Conservation (phyloP, 352 stramenopile genomes). For the Chrysophaeum taylorii region DNA sequence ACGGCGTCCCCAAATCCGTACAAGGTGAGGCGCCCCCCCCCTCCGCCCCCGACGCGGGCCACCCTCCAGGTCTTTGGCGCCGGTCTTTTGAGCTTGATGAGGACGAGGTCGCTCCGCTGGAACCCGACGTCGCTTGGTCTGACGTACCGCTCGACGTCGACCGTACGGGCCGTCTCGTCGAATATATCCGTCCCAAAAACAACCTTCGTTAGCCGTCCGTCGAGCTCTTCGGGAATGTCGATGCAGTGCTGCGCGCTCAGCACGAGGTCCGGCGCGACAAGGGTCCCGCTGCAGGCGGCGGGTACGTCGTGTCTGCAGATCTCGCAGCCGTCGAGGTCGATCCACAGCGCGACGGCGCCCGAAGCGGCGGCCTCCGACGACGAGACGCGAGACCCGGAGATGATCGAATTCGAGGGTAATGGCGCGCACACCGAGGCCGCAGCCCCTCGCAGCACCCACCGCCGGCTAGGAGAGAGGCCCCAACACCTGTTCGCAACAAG, state of each 20-base stretch:
- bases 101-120: background rate
- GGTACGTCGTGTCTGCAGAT: conserved; percentile 9
- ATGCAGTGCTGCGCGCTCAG: background rate
- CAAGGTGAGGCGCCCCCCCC: background rate
- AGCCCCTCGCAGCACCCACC: no score
- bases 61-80: background rate
- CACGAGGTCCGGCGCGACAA: background rate
- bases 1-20: background rate
- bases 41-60: background rate
- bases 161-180: background rate
- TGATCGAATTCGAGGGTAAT: no score
- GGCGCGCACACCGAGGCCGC: no score
- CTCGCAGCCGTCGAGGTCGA: conserved; percentile 5
- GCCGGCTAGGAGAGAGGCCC: no score
- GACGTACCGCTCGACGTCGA: background rate
- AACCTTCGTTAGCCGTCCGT: conserved; percentile 3
- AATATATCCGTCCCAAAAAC: conserved; percentile 8
- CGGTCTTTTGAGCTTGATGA: background rate
- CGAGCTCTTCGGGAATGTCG: background rate
- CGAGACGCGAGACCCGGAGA: no score
- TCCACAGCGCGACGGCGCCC: conserved; percentile 8
- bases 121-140: background rate
- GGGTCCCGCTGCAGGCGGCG: background rate
- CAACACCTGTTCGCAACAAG: no score
- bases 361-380: no score